These are phyloP conservation scores for Nectriaceae sp. DNA, from an alignment of 2,329 filamentous ascomycete species.

Conservation along the genomic window DNA sequence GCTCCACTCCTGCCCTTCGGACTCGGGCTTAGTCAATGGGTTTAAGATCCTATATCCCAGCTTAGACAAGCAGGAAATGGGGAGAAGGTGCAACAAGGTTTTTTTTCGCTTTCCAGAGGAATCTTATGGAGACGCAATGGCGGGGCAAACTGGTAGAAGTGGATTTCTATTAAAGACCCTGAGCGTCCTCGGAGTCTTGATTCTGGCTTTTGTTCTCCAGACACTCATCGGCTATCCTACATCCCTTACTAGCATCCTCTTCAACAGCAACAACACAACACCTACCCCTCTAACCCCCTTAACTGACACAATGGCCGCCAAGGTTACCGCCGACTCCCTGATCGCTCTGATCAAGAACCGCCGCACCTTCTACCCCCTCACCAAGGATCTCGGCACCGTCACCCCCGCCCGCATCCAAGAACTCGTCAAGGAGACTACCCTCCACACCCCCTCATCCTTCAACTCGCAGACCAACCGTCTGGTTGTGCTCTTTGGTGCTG, in stretches of 20 bases:
- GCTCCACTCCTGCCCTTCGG: no score
- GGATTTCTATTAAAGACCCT: neutral
- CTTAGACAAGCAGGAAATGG: no score
- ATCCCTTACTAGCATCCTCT: neutral
- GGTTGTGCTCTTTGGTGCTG: slow-evolving; percentile 75
- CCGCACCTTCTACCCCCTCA: slow-evolving; percentile 69
- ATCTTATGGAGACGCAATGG: no score
- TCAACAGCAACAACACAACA: slow-evolving; percentile 17
- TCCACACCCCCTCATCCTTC: slow-evolving; percentile 78
- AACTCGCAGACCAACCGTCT: slow-evolving; percentile 84
- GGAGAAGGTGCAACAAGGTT: no score
- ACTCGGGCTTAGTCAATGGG: neutral
- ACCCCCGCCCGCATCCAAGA: slow-evolving; percentile 59
- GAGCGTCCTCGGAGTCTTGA: neutral
- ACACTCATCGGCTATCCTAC: no score
- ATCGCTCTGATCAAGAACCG: slow-evolving; percentile 67
- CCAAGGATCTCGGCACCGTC: slow-evolving; percentile 60
- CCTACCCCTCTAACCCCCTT: slow-evolving; percentile 16
- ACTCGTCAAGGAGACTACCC: slow-evolving; percentile 64
- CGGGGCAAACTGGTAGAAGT: neutral
- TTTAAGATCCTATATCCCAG: no score
- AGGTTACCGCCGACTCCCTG: slow-evolving; percentile 51
- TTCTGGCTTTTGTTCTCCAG: neutral
- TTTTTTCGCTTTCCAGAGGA: no score
- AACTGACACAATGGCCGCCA: slow-evolving; percentile 45